Evolutionary conservation across 306 rosid genomes (phyloP).

Genomic region (Vigna reflexopilosa): DNA sequence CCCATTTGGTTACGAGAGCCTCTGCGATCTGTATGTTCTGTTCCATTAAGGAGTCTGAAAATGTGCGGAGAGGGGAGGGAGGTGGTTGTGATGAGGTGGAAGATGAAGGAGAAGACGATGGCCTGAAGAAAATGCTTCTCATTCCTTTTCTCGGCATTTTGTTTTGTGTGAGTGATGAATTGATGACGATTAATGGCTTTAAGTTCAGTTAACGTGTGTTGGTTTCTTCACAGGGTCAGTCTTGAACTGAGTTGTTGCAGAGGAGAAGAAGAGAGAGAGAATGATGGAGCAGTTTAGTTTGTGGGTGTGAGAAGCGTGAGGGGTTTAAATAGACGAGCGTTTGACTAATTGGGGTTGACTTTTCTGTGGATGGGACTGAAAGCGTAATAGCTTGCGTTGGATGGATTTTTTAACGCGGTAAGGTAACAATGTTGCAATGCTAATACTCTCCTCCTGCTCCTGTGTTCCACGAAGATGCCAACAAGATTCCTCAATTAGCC

Average conservation of each 20-base stretch:
- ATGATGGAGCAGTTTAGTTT: background rate
- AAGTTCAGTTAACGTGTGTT: background rate
- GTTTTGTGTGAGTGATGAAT: background rate
- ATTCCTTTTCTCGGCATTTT: slow-evolving; percentile 59
- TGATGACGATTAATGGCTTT: background rate
- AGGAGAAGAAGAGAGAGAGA: too few relatives aligned
- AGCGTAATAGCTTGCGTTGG: slow-evolving; percentile 2
- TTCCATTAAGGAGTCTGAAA: slow-evolving; percentile 64
- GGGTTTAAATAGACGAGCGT: slow-evolving; percentile 13
- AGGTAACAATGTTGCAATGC: too few relatives aligned
- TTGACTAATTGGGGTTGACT: slow-evolving; percentile 5
- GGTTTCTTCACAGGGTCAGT: background rate
- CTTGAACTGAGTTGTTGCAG: background rate
- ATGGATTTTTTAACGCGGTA: slow-evolving; percentile 19
- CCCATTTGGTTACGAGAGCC: slow-evolving; percentile 64
- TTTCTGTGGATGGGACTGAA: background rate
- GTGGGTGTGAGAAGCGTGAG: background rate
- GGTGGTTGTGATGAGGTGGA: slow-evolving; percentile 49
- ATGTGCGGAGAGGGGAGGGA: slow-evolving; percentile 52
- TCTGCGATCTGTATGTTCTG: slow-evolving; percentile 64
- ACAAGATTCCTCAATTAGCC: too few relatives aligned
- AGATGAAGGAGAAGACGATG: slow-evolving; percentile 33
- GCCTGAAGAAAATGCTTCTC: slow-evolving; percentile 61
- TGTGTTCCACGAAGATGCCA: too few relatives aligned
- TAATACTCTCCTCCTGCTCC: too few relatives aligned